Evolutionary conservation across 179 eudicot genomes (phyloP).

Genomic region (Camellia oleifera): DNA sequence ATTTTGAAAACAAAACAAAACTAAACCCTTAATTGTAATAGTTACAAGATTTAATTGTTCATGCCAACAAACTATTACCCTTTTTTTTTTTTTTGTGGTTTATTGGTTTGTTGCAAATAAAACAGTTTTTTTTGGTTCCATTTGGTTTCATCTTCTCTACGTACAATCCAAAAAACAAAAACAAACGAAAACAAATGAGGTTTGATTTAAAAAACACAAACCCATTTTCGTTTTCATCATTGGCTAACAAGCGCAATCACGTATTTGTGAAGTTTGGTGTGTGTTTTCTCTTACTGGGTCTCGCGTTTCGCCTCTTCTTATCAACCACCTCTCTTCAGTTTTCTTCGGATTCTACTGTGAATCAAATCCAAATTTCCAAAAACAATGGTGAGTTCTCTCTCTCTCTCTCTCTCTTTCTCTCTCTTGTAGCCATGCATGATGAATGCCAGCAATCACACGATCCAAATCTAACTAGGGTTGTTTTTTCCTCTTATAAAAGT

Average conservation of each 20-base stretch:
- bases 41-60: no score
- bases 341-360: constrained; percentile 12
- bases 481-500: background rate
- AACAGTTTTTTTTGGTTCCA: background rate
- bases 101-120: constrained; percentile 8
- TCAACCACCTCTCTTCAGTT: constrained; percentile 15
- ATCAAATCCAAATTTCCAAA: constrained; percentile 12
- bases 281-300: constrained; percentile 35
- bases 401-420: no score
- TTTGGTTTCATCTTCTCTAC: background rate
- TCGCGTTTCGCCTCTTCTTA: constrained; percentile 37
- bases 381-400: constrained; percentile 21
- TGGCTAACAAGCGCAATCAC: constrained; percentile 31
- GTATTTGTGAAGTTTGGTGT: constrained; percentile 33
- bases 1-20: no score
- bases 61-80: background rate
- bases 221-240: constrained; percentile 21
- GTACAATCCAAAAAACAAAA: background rate
- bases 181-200: constrained; percentile 20
- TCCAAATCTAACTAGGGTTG: background rate
- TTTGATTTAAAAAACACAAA: constrained; percentile 8
- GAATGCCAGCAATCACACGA: background rate
- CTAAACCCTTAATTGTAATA: no score
- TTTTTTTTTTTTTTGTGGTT: background rate
- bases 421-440: background rate